phyloP scores from a whole-genome alignment of 495 filamentous ascomycete genomes.

The Tuber indicum region DNA sequence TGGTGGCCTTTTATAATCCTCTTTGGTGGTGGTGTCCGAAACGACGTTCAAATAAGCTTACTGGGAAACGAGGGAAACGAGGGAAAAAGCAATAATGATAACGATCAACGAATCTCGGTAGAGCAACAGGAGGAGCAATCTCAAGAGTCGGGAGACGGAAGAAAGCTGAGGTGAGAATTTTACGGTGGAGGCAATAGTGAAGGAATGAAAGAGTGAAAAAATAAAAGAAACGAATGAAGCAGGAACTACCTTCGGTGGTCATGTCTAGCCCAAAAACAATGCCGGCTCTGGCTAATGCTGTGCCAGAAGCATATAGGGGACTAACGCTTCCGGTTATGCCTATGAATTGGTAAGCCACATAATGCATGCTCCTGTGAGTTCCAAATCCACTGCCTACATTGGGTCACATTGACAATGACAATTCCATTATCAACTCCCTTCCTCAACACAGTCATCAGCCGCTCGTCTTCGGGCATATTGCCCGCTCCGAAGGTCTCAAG shows the following conservation, averaged over 20 bases:
- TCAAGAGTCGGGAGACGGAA: constrained; percentile 8
- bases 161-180: neutral
- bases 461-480: constrained; percentile 82
- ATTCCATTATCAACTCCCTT: constrained; percentile 72
- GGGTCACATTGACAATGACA: constrained; percentile 87
- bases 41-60: constrained; percentile 31
- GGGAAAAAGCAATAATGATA: constrained; percentile 35
- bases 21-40: neutral
- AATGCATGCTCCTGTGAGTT: constrained; percentile 1
- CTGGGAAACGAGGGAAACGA: constrained; percentile 18
- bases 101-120: constrained; percentile 21
- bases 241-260: constrained; percentile 61
- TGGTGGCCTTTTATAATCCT: neutral
- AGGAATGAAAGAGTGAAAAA: neutral
- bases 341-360: constrained; percentile 34
- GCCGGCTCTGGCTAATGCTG: constrained; percentile 74
- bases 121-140: neutral
- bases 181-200: neutral
- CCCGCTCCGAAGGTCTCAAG: constrained; percentile 95
- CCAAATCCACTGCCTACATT: constrained; percentile 54
- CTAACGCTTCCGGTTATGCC: constrained; percentile 76
- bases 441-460: constrained; percentile 71
- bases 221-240: neutral
- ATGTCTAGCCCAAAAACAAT: constrained; percentile 90
- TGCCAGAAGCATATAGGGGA: constrained; percentile 86